These are phyloP conservation scores for Eucalyptus coolabah DNA, from an alignment of 345 rosid genomes.

Conservation along the genomic window DNA sequence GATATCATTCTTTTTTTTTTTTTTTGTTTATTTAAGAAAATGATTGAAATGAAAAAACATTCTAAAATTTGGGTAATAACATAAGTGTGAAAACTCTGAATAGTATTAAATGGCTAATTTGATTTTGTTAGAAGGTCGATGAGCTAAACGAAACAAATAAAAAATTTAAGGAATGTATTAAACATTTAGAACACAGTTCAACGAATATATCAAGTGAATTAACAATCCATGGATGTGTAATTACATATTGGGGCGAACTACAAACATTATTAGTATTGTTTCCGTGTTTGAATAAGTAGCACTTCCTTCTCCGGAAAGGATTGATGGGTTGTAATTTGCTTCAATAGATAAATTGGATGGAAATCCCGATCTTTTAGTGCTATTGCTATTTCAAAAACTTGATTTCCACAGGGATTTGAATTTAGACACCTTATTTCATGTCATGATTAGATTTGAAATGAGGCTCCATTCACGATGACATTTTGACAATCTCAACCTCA, in stretches of 20 bases:
- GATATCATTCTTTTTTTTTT: not conserved
- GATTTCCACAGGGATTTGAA: not conserved
- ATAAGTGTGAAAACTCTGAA: not conserved
- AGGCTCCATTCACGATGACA: not conserved
- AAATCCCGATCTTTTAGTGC: not conserved
- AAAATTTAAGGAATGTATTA: not conserved
- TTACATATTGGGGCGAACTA: rapidly evolving
- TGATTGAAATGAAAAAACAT: not conserved
- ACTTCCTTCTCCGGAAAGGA: too few relatives aligned
- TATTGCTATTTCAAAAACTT: not conserved
- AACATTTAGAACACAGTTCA: not conserved
- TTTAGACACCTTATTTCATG: not conserved
- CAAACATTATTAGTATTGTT: not conserved
- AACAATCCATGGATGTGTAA: not conserved
- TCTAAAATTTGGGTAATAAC: not conserved
- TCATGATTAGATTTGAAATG: not conserved
- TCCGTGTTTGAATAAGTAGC: not conserved
- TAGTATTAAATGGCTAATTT: not conserved
- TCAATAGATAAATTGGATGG: not conserved
- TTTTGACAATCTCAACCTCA: not conserved
- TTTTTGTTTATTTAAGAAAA: not conserved
- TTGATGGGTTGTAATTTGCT: not conserved
- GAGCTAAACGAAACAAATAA: not conserved
- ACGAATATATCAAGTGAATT: not conserved
- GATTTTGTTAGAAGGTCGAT: not conserved